Percentiles rank a stretch among this genome's conserved stretches.
phyloP scores from a whole-genome alignment of 306 rosid species.

The Rubus parviflorus region DNA sequence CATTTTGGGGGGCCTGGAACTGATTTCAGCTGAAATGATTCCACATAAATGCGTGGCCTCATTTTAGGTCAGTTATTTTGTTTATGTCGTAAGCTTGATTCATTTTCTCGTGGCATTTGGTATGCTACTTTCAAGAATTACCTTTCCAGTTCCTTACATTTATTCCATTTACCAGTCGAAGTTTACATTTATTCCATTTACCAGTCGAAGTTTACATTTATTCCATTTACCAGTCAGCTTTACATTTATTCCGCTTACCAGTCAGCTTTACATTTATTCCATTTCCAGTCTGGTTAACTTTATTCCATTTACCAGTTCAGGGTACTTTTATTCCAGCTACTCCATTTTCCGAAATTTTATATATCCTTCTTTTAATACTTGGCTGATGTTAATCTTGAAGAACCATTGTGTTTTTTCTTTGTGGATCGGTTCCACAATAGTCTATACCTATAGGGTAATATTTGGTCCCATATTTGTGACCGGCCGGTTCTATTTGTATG shows the following conservation, averaged over 20 bases:
- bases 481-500: constrained; percentile 6
- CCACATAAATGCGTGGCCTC: constrained; percentile 76
- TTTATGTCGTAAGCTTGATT: constrained; percentile 50
- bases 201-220: constrained; percentile 23
- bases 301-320: constrained; percentile 15
- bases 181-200: constrained; percentile 25
- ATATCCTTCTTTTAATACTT: constrained; percentile 14
- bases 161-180: constrained; percentile 23
- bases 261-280: constrained; percentile 17
- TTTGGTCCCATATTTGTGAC: constrained; percentile 14
- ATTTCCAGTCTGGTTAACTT: constrained; percentile 17
- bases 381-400: constrained; percentile 17
- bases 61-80: constrained; percentile 77
- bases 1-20: constrained; percentile 69
- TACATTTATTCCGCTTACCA: constrained; percentile 23
- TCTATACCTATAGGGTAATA: constrained; percentile 12
- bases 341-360: constrained; percentile 1
- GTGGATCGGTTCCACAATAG: constrained; percentile 23
- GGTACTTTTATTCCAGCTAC: constrained; percentile 1
- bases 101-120: constrained; percentile 48
- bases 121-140: constrained; percentile 51
- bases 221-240: constrained; percentile 18
- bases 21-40: constrained; percentile 72
- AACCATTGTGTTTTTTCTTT: constrained; percentile 12
- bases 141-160: constrained; percentile 43